Conservation (phyloP, 257 asterid species). For the Solanum bulbocastanum region DNA sequence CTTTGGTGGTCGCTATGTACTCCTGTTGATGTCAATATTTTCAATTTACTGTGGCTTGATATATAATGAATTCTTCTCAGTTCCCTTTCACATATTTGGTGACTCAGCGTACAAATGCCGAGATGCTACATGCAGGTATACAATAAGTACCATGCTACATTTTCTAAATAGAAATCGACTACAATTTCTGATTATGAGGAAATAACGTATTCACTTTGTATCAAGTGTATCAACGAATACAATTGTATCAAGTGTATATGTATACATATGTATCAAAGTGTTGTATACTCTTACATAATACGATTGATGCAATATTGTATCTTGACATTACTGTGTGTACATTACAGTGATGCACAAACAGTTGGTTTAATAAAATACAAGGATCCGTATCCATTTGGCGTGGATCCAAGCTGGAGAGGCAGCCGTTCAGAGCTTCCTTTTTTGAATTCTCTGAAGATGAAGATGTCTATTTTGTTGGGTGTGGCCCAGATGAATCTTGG, state of each 20-base stretch:
- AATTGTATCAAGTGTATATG: neutral
- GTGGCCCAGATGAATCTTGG: conserved; percentile 13
- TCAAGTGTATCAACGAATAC: neutral
- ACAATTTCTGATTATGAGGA: neutral
- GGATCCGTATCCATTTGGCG: conserved; percentile 12
- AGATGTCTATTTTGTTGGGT: conserved; percentile 12
- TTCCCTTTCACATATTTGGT: conserved; percentile 97
- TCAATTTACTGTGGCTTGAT: conserved; percentile 93
- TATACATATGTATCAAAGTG: neutral
- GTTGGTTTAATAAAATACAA: conserved; percentile 4
- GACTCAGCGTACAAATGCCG: conserved; percentile 83
- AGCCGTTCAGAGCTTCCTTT: conserved; percentile 14
- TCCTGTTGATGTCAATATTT: conserved; percentile 84
- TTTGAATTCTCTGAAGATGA: conserved; percentile 14
- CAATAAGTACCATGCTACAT: neutral
- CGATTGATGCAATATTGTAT: neutral
- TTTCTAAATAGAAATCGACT: neutral
- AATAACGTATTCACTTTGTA: neutral
- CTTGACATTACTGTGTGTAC: neutral
- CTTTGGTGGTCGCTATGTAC: conserved; percentile 88
- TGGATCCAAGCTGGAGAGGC: conserved; percentile 15
- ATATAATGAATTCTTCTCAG: conserved; percentile 95
- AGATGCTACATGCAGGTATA: conserved; percentile 83
- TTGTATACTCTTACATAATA: neutral
- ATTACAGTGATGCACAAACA: conserved; percentile 7